Base-by-base conservation (phyloP, 2,329 filamentous ascomycete species). In the Arthrobotrys musiformis region DNA sequence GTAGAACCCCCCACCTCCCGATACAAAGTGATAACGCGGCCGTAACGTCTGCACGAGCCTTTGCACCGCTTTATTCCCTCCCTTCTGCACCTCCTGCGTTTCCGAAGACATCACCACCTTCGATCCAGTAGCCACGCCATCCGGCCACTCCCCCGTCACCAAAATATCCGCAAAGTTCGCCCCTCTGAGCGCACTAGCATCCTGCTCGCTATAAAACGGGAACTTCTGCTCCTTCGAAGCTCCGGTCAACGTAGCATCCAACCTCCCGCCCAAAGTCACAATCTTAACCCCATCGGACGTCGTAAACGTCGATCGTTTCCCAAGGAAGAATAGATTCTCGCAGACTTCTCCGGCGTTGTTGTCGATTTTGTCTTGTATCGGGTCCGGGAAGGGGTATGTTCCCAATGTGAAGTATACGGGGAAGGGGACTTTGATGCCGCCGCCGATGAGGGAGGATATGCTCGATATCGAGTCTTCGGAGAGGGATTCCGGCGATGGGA, bases 371-470 rank as follows among this genome's bases (percentile, higher is more conserved):
- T 92, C 88, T 19, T 91, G 86, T 22, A 97, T 88, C 30, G 86
- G 85, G 2, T 86, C 83, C 0, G 95, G 95, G 4, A 99, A 86
- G n/a, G 90, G 85, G 54, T 87, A 87, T 40, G 86, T 90, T 80
- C 92, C 93, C 76, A 97, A 86, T 1, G 92, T 93, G 83, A 98
- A 99, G 85, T 99, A 99, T 7, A 92, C 96, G 0, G 94, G 90
- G 0, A 98, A 85, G 2, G 94, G 90, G 3, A 98, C 86, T 22
- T 86, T 82, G 63, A 97, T 90, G 9, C 88, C 86, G n/a, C 93
- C 93, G 26, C 88, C 84, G 0, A 98, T 84, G 2, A 99, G 87
- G 8, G 88, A 87, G 9, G 86, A 84, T 4, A 95, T 84, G 8
- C 84, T 82, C 11, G 88, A 86, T 44, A 90, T 86, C 63, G 91